Conservation (phyloP, 257 asterid species). For the Striga asiatica region DNA sequence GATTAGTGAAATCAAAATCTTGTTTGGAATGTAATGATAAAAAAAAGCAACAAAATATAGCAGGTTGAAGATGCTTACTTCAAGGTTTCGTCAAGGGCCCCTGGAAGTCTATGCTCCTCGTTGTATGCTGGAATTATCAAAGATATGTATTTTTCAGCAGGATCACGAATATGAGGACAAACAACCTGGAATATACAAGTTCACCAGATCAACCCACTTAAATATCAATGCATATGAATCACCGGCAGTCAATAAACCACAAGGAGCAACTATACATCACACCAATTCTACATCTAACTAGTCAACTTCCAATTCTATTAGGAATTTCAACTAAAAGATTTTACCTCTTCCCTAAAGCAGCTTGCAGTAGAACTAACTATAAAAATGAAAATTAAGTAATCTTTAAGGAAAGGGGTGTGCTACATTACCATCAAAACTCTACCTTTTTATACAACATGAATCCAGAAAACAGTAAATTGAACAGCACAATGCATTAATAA, state of each 20-base stretch:
- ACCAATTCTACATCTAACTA: background rate
- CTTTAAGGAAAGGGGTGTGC: background rate
- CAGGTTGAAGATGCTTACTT: conserved; percentile 30
- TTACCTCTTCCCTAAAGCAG: background rate
- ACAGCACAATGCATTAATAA: background rate
- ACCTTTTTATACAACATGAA: background rate
- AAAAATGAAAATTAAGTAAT: background rate
- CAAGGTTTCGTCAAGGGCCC: conserved; percentile 78
- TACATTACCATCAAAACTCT: background rate
- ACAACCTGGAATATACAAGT: conserved; percentile 41
- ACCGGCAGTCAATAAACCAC: background rate
- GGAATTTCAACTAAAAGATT: background rate
- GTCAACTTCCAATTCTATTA: background rate
- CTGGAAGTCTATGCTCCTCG: conserved; percentile 87
- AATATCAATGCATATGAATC: background rate
- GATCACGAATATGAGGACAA: conserved; percentile 64
- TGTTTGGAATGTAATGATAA: background rate
- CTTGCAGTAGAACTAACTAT: background rate
- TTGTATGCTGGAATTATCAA: conserved; percentile 68
- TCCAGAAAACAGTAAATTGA: background rate
- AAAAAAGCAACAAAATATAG: conserved; percentile 1
- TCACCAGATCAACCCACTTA: conserved; percentile 15
- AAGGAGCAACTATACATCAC: background rate
- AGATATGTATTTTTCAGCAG: conserved; percentile 76
- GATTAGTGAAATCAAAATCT: background rate